Evolutionary conservation across 1,284 basidiomycete genomes (phyloP).

Genomic region (Somion occarium): DNA sequence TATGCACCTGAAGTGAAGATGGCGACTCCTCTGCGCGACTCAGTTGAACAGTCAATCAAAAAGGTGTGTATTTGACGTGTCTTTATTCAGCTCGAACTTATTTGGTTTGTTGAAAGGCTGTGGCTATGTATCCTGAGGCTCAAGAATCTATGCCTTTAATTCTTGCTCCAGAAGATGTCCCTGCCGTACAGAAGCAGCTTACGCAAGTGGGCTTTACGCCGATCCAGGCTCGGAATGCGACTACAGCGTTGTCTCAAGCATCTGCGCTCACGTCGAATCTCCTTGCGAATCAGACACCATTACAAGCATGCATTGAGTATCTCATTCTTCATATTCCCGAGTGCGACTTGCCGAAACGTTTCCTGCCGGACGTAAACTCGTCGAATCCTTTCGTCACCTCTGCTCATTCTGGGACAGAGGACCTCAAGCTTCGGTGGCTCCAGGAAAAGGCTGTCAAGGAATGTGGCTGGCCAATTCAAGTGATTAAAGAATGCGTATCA

Average conservation of each 20-base stretch:
- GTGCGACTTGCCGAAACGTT: slow-evolving; percentile 69
- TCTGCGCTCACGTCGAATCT: slow-evolving; percentile 51
- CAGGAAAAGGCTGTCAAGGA: slow-evolving; percentile 80
- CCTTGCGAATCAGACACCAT: slow-evolving; percentile 40
- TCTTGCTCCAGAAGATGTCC: slow-evolving; percentile 42
- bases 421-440: slow-evolving; percentile 77
- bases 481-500: slow-evolving; percentile 54
- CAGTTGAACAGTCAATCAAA: slow-evolving; percentile 82
- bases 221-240: slow-evolving; percentile 44
- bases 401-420: slow-evolving; percentile 53
- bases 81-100: not conserved
- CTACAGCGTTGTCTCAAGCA: slow-evolving; percentile 46
- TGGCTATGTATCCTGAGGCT: slow-evolving; percentile 49
- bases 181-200: slow-evolving; percentile 40
- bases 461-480: slow-evolving; percentile 77
- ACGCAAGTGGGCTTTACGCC: slow-evolving; percentile 52
- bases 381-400: slow-evolving; percentile 67
- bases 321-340: slow-evolving; percentile 73
- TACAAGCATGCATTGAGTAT: slow-evolving; percentile 73
- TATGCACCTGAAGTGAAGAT: slow-evolving; percentile 83
- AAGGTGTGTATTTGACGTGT: slow-evolving; percentile 39
- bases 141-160: slow-evolving; percentile 40
- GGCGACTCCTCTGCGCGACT: slow-evolving; percentile 71
- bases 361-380: slow-evolving; percentile 58
- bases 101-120: slow-evolving; percentile 34